Conservation (phyloP, 345 rosid species). For the Angophora floribunda region DNA sequence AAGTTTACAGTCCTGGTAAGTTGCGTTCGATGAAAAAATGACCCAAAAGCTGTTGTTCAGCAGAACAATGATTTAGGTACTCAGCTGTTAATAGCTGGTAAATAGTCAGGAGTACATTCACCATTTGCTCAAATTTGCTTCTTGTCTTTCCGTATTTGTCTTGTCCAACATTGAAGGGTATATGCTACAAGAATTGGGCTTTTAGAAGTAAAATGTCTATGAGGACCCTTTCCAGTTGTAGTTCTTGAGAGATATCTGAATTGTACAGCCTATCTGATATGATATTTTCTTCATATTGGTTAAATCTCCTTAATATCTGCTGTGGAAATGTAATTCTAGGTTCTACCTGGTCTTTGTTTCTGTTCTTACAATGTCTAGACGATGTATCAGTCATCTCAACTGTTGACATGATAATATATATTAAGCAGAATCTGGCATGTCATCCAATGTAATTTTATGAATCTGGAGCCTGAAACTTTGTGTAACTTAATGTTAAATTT, state of each 20-base stretch:
- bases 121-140: not conserved
- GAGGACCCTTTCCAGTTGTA: too few species aligned
- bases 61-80: not conserved
- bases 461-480: not conserved
- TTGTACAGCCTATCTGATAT: too few species aligned
- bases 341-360: not conserved
- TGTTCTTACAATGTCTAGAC: not conserved
- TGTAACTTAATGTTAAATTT: not conserved
- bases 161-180: not conserved
- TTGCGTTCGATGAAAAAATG: not conserved
- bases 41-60: not conserved
- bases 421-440: not conserved
- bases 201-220: not conserved
- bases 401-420: not conserved
- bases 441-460: not conserved
- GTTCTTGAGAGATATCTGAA: too few species aligned
- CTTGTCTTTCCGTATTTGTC: not conserved
- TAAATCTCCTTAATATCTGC: too few species aligned
- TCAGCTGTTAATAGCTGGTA: not conserved
- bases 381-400: not conserved
- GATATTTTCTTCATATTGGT: too few species aligned
- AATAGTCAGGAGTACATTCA: not conserved
- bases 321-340: too few species aligned
- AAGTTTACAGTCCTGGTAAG: not conserved
- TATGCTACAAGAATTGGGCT: not conserved